Conservation (phyloP, 1,284 basidiomycete species). For the Polyporus tsugae region DNA sequence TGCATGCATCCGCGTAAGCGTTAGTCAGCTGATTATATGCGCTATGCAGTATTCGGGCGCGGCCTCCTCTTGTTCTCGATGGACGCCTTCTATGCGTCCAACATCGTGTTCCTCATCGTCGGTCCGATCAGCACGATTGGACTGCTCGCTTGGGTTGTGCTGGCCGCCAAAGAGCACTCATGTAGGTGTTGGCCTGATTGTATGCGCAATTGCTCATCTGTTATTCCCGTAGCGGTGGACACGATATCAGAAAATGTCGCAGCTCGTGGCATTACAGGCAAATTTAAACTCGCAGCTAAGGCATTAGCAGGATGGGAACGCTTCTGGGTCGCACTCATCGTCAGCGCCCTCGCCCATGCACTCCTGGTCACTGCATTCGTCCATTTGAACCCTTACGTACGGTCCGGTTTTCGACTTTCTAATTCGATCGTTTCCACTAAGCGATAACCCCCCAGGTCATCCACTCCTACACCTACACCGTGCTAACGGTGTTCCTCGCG, state of each 20-base stretch:
- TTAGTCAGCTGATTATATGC: neutral
- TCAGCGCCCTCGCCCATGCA: constrained; percentile 55
- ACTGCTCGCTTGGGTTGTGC: constrained; percentile 46
- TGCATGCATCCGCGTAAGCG: neutral
- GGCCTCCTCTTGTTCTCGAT: constrained; percentile 63
- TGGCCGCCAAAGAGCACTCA: constrained; percentile 32
- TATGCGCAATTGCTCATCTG: neutral
- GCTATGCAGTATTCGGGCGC: constrained; percentile 63
- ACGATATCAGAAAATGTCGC: constrained; percentile 1
- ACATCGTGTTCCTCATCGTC: constrained; percentile 65
- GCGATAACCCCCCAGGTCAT: constrained; percentile 53
- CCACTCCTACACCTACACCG: constrained; percentile 63
- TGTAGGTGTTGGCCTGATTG: constrained; percentile 25
- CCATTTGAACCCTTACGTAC: constrained; percentile 69
- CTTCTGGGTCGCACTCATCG: constrained; percentile 65
- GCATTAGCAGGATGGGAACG: constrained; percentile 48
- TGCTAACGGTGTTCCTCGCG: constrained; percentile 57
- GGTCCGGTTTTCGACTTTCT: constrained; percentile 38
- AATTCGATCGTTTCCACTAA: neutral
- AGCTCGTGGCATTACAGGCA: constrained; percentile 18
- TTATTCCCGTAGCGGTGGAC: constrained; percentile 7
- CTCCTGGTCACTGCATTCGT: constrained; percentile 58
- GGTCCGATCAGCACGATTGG: constrained; percentile 65
- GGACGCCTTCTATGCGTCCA: constrained; percentile 57
- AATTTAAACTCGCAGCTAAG: constrained; percentile 27